phyloP scores from a whole-genome alignment of 371 early-diverging fungal species.

The Quaeritorhiza haematococci region DNA sequence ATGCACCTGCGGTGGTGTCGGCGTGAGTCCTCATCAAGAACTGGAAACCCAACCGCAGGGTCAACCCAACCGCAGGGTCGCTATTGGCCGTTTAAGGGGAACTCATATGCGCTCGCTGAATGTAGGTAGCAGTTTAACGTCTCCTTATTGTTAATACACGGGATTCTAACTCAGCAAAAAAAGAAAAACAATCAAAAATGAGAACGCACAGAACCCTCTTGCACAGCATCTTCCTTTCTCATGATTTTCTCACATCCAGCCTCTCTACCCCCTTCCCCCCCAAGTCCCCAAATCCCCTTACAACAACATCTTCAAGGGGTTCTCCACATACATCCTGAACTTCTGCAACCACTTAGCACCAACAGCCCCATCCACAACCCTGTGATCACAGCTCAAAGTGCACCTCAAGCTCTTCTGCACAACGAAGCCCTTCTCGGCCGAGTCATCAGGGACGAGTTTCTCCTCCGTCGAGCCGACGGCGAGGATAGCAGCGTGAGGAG shows the following conservation, averaged over 20 bases:
- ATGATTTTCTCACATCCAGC: not conserved
- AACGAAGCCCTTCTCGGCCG: slow-evolving; percentile 53
- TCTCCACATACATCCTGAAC: slow-evolving; percentile 92
- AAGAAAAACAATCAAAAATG: not conserved
- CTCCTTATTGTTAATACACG: not conserved
- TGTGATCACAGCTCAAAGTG: slow-evolving; percentile 91
- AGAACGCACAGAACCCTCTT: not conserved
- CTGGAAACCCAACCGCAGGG: too few species aligned
- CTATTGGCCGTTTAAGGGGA: too few species aligned
- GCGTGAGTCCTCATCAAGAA: too few species aligned
- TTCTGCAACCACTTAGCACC: slow-evolving; percentile 88
- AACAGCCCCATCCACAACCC: slow-evolving; percentile 95
- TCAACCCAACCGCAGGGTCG: too few species aligned
- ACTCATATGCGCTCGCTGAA: too few species aligned
- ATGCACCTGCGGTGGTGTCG: too few species aligned
- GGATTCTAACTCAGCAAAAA: not conserved
- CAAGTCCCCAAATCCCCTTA: slow-evolving; percentile 26
- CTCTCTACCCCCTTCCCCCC: too few species aligned
- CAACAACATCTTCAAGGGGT: slow-evolving; percentile 91
- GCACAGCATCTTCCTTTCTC: not conserved
- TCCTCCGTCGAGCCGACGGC: slow-evolving; percentile 85
- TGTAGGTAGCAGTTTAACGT: too few species aligned
- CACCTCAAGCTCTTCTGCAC: slow-evolving; percentile 74
- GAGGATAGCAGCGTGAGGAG: slow-evolving; percentile 91
- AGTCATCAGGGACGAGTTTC: slow-evolving; percentile 75